Evolutionary conservation across 495 filamentous ascomycete genomes (phyloP).

Genomic region (Aspergillus campestris): DNA sequence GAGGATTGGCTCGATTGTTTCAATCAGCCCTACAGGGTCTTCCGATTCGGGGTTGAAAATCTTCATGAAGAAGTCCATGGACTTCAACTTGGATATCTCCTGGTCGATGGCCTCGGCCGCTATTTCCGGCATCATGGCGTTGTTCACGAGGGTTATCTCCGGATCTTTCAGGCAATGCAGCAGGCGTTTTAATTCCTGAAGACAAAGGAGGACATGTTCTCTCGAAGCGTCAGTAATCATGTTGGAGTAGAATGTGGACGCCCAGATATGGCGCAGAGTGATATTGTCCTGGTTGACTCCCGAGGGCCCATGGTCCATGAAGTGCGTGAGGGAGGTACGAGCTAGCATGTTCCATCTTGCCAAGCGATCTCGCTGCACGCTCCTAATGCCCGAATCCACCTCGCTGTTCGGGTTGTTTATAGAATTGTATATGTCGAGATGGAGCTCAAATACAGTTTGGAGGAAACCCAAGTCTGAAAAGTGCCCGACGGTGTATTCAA

Average conservation of each 20-base stretch:
- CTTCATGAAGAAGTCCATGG: constrained; percentile 89
- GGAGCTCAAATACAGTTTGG: constrained; percentile 78
- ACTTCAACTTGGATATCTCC: constrained; percentile 84
- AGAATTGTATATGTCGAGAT: constrained; percentile 74
- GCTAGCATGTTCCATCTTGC: constrained; percentile 69
- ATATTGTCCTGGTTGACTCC: constrained; percentile 21
- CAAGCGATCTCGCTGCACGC: constrained; percentile 59
- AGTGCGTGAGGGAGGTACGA: constrained; percentile 48
- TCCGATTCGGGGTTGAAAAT: constrained; percentile 61
- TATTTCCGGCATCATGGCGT: constrained; percentile 80
- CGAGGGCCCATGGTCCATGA: constrained; percentile 29
- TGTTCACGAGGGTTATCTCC: constrained; percentile 69
- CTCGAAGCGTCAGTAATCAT: constrained; percentile 58
- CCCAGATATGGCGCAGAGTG: constrained; percentile 69
- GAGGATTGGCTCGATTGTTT: constrained; percentile 85
- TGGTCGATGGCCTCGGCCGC: constrained; percentile 72
- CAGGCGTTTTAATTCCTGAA: constrained; percentile 57
- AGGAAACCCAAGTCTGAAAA: constrained; percentile 45
- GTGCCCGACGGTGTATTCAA: constrained; percentile 20
- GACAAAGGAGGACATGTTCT: constrained; percentile 72
- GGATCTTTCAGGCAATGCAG: constrained; percentile 31
- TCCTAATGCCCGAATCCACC: constrained; percentile 48
- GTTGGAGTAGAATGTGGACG: constrained; percentile 64
- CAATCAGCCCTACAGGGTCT: constrained; percentile 74
- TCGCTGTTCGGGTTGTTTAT: constrained; percentile 69